phyloP scores from a whole-genome alignment of 1,284 basidiomycete genomes.

The Fomitopsis palustris region DNA sequence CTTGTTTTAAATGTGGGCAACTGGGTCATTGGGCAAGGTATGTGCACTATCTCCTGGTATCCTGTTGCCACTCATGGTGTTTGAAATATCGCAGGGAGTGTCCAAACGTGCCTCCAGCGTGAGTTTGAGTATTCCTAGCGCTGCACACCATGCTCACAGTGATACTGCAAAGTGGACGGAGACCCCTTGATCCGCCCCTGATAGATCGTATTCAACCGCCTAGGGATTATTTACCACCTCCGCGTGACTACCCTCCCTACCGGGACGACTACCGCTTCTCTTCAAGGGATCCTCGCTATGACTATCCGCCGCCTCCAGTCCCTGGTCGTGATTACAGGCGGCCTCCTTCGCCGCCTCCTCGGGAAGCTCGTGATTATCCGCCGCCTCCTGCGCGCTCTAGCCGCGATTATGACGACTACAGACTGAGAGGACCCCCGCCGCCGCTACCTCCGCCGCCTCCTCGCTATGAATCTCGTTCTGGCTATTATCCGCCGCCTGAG shows the following conservation, averaged over 20 bases:
- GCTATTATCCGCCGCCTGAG: conserved; percentile 35
- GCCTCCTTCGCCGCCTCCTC: conserved; percentile 48
- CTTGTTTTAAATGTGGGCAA: conserved; percentile 81
- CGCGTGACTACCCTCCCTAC: conserved; percentile 42
- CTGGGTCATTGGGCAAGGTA: conserved; percentile 85
- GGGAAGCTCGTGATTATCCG: conserved; percentile 66
- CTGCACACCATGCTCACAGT: conserved; percentile 1
- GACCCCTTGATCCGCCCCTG: conserved; percentile 43
- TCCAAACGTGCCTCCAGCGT: conserved; percentile 47
- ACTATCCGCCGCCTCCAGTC: conserved; percentile 49
- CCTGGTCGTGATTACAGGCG: conserved; percentile 54
- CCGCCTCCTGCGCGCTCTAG: conserved; percentile 43
- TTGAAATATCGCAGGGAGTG: conserved; percentile 55
- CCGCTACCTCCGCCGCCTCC: conserved; percentile 29
- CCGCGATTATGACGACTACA: conserved; percentile 68
- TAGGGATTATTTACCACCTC: conserved; percentile 44
- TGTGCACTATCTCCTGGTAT: conserved; percentile 19
- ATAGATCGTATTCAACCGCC: conserved; percentile 52
- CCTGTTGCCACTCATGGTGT: not conserved
- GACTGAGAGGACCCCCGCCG: conserved; percentile 43
- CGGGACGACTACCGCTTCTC: conserved; percentile 52
- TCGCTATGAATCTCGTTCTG: conserved; percentile 41
- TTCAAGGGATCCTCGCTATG: conserved; percentile 49
- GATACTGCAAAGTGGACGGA: conserved; percentile 24
- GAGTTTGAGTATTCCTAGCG: conserved; percentile 10